Percentiles rank a stretch among this genome's conserved stretches.
phyloP scores from a whole-genome alignment of 2,329 filamentous ascomycete species.

The Penicillium freii region DNA sequence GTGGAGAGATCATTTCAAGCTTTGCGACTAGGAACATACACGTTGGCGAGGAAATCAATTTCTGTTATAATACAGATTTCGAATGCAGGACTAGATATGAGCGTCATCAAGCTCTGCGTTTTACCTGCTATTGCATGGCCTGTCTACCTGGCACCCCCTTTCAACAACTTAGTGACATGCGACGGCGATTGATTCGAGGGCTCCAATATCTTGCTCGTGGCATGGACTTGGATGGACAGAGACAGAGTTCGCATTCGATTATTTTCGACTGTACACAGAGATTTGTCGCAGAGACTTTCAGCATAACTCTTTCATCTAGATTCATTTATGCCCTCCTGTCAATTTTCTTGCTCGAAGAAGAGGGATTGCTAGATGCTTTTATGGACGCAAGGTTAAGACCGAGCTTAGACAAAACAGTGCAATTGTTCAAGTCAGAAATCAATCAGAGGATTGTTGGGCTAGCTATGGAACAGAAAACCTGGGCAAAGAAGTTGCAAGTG shows the following conservation, averaged over 20 bases:
- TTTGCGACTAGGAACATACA: not conserved
- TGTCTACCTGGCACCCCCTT: not conserved
- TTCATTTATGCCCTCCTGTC: not conserved
- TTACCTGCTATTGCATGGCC: not conserved
- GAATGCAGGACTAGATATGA: not conserved
- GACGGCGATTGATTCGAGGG: conserved; percentile 2
- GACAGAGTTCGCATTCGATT: not conserved
- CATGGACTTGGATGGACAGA: not conserved
- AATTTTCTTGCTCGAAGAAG: not conserved
- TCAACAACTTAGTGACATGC: not conserved
- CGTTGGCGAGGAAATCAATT: not conserved
- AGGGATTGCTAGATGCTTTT: not conserved
- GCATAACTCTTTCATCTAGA: not conserved
- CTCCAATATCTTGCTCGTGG: not conserved
- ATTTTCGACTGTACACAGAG: not conserved
- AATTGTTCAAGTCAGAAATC: not conserved
- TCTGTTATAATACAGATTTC: not conserved
- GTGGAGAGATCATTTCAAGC: not conserved
- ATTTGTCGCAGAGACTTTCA: not conserved
- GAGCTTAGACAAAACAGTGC: not conserved
- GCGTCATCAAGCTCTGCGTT: not conserved
- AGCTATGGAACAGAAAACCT: not conserved
- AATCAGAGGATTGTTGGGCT: not conserved
- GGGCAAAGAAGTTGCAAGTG: not conserved
- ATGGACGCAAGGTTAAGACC: not conserved